These are phyloP conservation scores for Syzygium grande DNA, from an alignment of 345 rosid genomes.

Conservation along the genomic window DNA sequence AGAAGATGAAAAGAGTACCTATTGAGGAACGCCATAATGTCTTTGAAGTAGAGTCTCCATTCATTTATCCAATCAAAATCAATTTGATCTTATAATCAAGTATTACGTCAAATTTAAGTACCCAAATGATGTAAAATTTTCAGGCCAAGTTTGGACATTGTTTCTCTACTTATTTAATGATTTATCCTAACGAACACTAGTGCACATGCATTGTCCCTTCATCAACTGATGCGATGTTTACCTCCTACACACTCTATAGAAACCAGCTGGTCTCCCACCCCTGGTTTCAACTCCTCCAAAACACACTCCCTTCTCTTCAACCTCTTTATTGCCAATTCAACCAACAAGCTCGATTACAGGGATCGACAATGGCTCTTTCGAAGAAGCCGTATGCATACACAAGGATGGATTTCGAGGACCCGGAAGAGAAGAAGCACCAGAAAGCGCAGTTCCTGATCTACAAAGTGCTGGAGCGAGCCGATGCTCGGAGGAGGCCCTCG, in stretches of 20 bases:
- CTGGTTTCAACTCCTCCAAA: neutral
- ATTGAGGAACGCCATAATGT: neutral
- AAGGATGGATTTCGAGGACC: neutral
- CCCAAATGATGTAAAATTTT: neutral
- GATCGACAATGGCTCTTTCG: neutral
- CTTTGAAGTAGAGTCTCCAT: neutral
- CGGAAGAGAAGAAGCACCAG: neutral
- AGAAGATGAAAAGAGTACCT: neutral
- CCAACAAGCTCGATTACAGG: neutral
- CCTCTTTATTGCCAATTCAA: neutral
- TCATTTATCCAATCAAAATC: neutral
- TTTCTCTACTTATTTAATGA: neutral
- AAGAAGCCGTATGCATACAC: neutral
- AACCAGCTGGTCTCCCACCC: neutral
- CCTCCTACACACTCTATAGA: neutral
- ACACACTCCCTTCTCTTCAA: neutral
- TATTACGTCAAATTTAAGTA: neutral
- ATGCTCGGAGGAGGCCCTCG: neutral
- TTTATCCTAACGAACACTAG: neutral
- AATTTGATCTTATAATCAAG: neutral
- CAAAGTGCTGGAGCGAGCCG: slow-evolving; percentile 1
- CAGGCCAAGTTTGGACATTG: neutral
- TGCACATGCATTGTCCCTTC: neutral
- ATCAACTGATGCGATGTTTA: neutral
- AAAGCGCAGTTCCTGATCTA: slow-evolving; percentile 7